Evolutionary conservation across 2,329 filamentous ascomycete species (phyloP).

Genomic region (Penicillium hordei): DNA sequence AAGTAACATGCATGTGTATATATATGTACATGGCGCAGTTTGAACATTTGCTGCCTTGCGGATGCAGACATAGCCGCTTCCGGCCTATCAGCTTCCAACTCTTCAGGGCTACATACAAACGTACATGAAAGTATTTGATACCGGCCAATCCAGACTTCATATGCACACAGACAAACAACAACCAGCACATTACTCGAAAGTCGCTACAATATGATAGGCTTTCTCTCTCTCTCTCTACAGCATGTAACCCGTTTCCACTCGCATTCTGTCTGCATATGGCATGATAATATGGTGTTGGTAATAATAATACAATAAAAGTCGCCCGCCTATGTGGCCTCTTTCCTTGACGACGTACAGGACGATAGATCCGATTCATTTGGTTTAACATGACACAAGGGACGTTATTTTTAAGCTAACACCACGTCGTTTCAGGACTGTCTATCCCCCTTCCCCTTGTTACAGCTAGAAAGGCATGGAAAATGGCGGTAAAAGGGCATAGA

Average conservation of each 20-base stretch:
- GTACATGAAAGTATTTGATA: neutral
- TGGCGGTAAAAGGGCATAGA: neutral
- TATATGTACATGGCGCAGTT: neutral
- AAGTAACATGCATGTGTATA: neutral
- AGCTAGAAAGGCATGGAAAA: neutral
- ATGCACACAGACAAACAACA: neutral
- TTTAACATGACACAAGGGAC: neutral
- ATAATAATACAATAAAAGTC: neutral
- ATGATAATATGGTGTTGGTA: neutral
- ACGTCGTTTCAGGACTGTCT: too few relatives aligned
- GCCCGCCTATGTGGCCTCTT: neutral
- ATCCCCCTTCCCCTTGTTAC: neutral
- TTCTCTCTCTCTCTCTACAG: neutral
- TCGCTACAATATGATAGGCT: conserved; percentile 2
- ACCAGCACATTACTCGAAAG: neutral
- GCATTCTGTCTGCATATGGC: neutral
- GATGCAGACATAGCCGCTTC: neutral
- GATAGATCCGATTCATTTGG: neutral
- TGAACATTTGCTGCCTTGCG: neutral
- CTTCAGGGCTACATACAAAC: neutral
- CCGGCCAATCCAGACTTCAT: conserved; percentile 1
- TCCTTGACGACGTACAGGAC: neutral
- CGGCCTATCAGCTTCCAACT: neutral
- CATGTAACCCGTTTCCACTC: neutral
- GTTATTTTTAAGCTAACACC: neutral